Evolutionary conservation across 2,329 filamentous ascomycete species (phyloP), one percentile per base, ranked within the genome.

Genomic region (Phaeosphaeria sp.): DNA sequence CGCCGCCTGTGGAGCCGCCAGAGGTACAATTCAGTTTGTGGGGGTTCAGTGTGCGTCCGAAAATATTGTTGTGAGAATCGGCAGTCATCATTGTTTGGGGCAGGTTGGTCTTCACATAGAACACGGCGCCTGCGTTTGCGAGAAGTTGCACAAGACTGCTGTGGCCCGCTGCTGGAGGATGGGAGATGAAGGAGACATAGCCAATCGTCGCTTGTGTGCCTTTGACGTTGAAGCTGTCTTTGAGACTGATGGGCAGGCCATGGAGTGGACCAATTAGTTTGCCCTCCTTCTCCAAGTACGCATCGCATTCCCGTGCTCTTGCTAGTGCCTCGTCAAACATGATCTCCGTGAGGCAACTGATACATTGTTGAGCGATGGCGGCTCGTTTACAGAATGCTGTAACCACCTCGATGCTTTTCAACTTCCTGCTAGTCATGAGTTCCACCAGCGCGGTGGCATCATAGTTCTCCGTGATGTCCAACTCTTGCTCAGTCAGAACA

Each of bases 1-100:
- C 88, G 13, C 89, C 89, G 11, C 89, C 89, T 0, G 85, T 87
- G 10, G 83, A 86, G 1, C 90, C 89, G 5, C 89, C 89, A 0
- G 86, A 82, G 0, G 85, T 87, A 30, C 88, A 78, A 20, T 81
- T 77, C 0, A 85, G 81, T 58, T 89, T 90, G 55, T 83, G 79
- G 0, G 89, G 89, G 66, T 90, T 90, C 2, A 89, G 75, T 0
- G 85, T 86, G 33, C 85, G 81, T 1, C 87, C 88, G 55, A 87
- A 87, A 20, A 89, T 68, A 65, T 88, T 83, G 71, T 88, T 89
- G 42, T 84, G 81, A 4, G 81, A 83, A 68, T 90, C 87, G 13
- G 70, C 72, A 1, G 70, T 75, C 72, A 71, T 78, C 42, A 86
- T 77, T 1, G 80, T 81, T 59, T 82, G 79, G 0, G 83, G 83